These are phyloP conservation scores for Panaeolus papilionaceus DNA, from an alignment of 768 basidiomycete species.

Conservation along the genomic window DNA sequence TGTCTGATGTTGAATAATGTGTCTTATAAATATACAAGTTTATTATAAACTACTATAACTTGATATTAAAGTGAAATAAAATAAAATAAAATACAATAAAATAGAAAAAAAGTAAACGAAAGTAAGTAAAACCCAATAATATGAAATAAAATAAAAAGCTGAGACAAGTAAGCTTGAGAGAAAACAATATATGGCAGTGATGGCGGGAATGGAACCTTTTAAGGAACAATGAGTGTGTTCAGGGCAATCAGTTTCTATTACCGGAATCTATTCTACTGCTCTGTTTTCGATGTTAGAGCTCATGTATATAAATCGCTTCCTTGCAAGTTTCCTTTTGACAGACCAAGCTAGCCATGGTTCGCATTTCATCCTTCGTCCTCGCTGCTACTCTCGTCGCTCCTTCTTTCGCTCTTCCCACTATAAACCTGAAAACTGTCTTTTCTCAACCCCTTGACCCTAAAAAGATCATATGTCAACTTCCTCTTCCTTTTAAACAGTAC, in stretches of 20 bases:
- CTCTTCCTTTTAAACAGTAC: slow-evolving; percentile 38
- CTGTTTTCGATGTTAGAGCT: not conserved
- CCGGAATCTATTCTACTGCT: not conserved
- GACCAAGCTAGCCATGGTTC: slow-evolving; percentile 15
- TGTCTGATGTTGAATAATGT: no score
- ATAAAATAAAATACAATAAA: not conserved
- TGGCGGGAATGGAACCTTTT: slow-evolving; percentile 19
- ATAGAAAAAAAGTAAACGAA: no score
- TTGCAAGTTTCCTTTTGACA: slow-evolving; percentile 16
- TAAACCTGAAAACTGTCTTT: slow-evolving; percentile 25
- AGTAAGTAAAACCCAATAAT: no score
- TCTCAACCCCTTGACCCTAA: slow-evolving; percentile 44
- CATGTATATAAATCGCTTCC: slow-evolving; percentile 19
- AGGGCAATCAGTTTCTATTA: slow-evolving; percentile 16
- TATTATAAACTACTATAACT: no score
- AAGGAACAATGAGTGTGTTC: slow-evolving; percentile 28
- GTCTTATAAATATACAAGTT: no score
- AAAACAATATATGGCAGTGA: not conserved
- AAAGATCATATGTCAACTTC: slow-evolving; percentile 53
- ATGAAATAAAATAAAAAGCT: no score
- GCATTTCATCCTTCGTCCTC: slow-evolving; percentile 23
- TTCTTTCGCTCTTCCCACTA: slow-evolving; percentile 38
- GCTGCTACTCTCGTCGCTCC: slow-evolving; percentile 37
- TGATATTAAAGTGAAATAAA: no score
- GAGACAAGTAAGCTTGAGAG: not conserved